Conservation (phyloP, 2,329 filamentous ascomycete genomes). For the Calonectria crousiana region DNA sequence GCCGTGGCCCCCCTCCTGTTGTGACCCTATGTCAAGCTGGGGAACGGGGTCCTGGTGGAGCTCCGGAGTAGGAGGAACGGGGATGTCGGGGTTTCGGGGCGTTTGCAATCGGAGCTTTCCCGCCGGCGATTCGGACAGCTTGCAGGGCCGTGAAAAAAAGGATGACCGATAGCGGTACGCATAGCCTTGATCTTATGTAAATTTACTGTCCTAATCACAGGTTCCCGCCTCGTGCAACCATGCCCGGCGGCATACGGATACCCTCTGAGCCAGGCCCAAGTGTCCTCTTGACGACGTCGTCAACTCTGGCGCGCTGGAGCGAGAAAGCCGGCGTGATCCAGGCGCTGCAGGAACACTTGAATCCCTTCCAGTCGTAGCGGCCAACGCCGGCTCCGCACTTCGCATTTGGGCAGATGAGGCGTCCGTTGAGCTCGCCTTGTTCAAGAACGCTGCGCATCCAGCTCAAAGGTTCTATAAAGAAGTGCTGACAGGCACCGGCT, state of each 20-base stretch:
- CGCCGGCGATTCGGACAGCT: conserved; percentile 13
- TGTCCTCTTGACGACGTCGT: conserved; percentile 64
- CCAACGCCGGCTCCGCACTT: conserved; percentile 88
- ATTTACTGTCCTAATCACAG: conserved; percentile 39
- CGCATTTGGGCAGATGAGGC: conserved; percentile 82
- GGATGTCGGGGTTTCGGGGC: background rate
- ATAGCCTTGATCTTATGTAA: background rate
- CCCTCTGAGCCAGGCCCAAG: conserved; percentile 46
- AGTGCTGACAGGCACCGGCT: conserved; percentile 75
- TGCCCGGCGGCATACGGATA: conserved; percentile 68
- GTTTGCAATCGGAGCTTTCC: background rate
- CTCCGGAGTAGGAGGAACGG: background rate
- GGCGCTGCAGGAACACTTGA: conserved; percentile 89
- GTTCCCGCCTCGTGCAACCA: conserved; percentile 49
- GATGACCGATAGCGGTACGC: background rate
- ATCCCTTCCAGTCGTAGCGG: conserved; percentile 95
- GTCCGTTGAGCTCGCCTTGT: conserved; percentile 83
- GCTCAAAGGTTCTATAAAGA: conserved; percentile 90
- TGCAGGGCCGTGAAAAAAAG: background rate
- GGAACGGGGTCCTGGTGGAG: background rate
- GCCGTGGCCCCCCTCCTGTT: background rate
- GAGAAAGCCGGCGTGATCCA: conserved; percentile 95
- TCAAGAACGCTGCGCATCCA: conserved; percentile 94
- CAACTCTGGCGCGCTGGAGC: conserved; percentile 83
- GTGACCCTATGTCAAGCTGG: background rate